Conservation (phyloP, 2,329 filamentous ascomycete genomes). For the Parafenestella ontariensis region DNA sequence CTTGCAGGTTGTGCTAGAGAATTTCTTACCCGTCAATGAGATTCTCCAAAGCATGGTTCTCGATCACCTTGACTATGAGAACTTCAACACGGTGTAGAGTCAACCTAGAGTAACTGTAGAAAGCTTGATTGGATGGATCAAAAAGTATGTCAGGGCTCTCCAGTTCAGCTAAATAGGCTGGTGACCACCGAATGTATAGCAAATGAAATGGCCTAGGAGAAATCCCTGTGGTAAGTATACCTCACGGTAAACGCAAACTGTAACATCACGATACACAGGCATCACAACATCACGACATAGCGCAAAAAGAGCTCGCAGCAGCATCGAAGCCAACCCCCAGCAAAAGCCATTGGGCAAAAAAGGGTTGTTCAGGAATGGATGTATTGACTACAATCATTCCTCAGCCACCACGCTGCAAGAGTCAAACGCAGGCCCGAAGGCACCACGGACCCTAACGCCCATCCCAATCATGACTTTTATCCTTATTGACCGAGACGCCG, state of each 20-base stretch:
- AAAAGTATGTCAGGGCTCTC: background rate
- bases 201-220: no score
- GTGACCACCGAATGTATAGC: no score
- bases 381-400: slow-evolving; percentile 55
- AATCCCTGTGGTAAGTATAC: background rate
- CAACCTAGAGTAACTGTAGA: no score
- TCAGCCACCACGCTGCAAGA: slow-evolving; percentile 59
- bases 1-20: no score
- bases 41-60: no score
- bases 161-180: background rate
- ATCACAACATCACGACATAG: background rate
- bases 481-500: slow-evolving; percentile 35
- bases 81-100: no score
- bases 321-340: background rate
- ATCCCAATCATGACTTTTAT: slow-evolving; percentile 32
- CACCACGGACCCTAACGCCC: slow-evolving; percentile 39
- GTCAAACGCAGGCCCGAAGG: slow-evolving; percentile 28
- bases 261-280: background rate
- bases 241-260: no score
- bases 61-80: no score
- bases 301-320: background rate
- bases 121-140: no score
- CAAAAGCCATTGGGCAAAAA: slow-evolving; percentile 2
- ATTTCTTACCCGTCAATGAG: no score
- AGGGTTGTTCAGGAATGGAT: slow-evolving; percentile 62